Conservation (phyloP, 768 basidiomycete species). For the Amanita pseudoporphyria region DNA sequence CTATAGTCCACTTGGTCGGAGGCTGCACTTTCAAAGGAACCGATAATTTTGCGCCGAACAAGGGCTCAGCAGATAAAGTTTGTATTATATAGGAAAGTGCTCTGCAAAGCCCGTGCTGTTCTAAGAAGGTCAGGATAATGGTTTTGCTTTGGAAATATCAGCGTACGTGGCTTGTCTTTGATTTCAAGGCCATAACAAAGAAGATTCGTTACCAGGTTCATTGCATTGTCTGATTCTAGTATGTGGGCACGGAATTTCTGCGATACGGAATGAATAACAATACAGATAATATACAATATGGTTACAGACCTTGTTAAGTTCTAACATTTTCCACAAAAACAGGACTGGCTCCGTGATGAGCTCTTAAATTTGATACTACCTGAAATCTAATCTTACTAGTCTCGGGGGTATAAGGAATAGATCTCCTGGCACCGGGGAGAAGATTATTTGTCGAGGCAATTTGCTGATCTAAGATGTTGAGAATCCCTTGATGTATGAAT, state of each 20-base stretch:
- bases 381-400: constrained; percentile 43
- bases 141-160: constrained; percentile 2
- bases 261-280: not conserved
- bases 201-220: constrained; percentile 70
- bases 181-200: constrained; percentile 78
- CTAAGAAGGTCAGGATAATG: constrained; percentile 28
- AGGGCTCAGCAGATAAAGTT: constrained; percentile 75
- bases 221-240: constrained; percentile 69
- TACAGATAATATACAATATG: not conserved
- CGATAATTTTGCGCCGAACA: constrained; percentile 66
- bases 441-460: constrained; percentile 63
- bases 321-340: constrained; percentile 86
- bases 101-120: constrained; percentile 86
- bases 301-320: constrained; percentile 73
- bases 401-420: constrained; percentile 76
- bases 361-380: not conserved
- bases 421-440: constrained; percentile 78
- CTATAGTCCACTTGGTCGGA: constrained; percentile 67
- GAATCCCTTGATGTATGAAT: constrained; percentile 71
- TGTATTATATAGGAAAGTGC: constrained; percentile 89
- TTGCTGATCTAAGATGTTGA: constrained; percentile 63
- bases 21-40: constrained; percentile 53
- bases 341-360: constrained; percentile 37
- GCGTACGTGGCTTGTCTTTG: constrained; percentile 87
- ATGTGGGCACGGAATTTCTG: constrained; percentile 87